Evolutionary conservation across 108 stramenopile species (phyloP).

Genomic region (Cyclostephanos tholiformis): DNA sequence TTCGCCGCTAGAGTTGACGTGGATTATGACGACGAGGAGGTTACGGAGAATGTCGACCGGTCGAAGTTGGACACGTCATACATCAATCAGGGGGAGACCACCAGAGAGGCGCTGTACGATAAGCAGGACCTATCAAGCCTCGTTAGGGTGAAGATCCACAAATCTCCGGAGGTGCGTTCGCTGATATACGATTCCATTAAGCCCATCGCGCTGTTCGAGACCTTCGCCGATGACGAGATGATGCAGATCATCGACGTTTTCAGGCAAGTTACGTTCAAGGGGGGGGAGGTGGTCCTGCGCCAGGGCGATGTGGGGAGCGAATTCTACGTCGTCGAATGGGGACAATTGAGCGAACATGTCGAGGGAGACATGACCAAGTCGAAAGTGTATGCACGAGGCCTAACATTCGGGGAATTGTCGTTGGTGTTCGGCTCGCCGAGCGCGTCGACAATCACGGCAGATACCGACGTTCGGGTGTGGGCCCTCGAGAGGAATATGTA

Average conservation of each 20-base stretch:
- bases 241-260: constrained; percentile 75
- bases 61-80: not conserved
- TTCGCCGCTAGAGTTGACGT: not conserved
- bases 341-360: constrained; percentile 19
- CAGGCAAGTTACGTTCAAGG: constrained; percentile 38
- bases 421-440: constrained; percentile 87
- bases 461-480: constrained; percentile 62
- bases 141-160: constrained; percentile 21
- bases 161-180: constrained; percentile 33
- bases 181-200: constrained; percentile 66
- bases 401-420: constrained; percentile 74
- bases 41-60: not conserved
- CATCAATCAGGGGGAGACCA: no score
- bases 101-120: constrained; percentile 29
- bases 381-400: constrained; percentile 52
- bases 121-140: constrained; percentile 39
- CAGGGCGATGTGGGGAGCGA: constrained; percentile 82
- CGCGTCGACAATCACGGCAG: constrained; percentile 84
- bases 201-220: constrained; percentile 67
- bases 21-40: not conserved
- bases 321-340: constrained; percentile 71
- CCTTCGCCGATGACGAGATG: constrained; percentile 60
- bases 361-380: constrained; percentile 17
- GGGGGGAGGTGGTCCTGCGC: constrained; percentile 57
- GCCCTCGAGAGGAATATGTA: constrained; percentile 81